phyloP scores from a whole-genome alignment of 164 flowering plant species.

The Litsea cubeba region DNA sequence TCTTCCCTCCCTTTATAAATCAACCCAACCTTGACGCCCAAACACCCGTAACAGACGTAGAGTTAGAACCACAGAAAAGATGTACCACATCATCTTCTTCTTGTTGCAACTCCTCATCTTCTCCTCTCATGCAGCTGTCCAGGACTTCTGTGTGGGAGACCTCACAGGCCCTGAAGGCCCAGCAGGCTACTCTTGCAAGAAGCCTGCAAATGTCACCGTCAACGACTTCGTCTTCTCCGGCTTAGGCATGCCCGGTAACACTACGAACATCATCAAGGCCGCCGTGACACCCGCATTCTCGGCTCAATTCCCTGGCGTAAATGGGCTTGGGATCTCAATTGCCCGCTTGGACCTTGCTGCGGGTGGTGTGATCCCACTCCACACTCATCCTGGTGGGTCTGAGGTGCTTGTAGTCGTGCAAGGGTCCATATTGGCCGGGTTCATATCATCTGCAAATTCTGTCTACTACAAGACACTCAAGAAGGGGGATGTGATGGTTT shows the following conservation, averaged over 20 bases:
- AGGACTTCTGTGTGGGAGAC: conserved; percentile 87
- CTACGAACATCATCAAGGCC: conserved; percentile 63
- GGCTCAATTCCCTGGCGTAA: conserved; percentile 57
- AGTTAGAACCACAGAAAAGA: background rate
- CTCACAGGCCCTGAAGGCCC: conserved; percentile 38
- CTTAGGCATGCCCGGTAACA: conserved; percentile 56
- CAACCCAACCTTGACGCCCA: background rate
- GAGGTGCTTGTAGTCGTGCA: conserved; percentile 39
- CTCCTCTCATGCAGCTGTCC: conserved; percentile 28
- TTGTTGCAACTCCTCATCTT: conserved; percentile 26
- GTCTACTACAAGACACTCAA: conserved; percentile 41
- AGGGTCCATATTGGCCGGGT: conserved; percentile 50
- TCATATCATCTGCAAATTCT: conserved; percentile 31
- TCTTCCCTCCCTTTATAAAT: background rate
- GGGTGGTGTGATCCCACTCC: conserved; percentile 69
- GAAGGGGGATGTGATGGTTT: conserved; percentile 52
- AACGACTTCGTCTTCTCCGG: conserved; percentile 63
- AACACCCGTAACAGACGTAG: background rate
- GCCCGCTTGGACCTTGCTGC: conserved; percentile 63
- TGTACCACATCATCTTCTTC: conserved; percentile 14
- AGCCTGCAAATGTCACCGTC: conserved; percentile 33
- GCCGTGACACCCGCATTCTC: conserved; percentile 71
- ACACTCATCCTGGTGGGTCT: conserved; percentile 55
- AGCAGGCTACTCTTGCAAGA: conserved; percentile 72
- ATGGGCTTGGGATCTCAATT: conserved; percentile 74